These are phyloP conservation scores for Penicillium antarcticum DNA, from an alignment of 495 filamentous ascomycete genomes.

Conservation along the genomic window DNA sequence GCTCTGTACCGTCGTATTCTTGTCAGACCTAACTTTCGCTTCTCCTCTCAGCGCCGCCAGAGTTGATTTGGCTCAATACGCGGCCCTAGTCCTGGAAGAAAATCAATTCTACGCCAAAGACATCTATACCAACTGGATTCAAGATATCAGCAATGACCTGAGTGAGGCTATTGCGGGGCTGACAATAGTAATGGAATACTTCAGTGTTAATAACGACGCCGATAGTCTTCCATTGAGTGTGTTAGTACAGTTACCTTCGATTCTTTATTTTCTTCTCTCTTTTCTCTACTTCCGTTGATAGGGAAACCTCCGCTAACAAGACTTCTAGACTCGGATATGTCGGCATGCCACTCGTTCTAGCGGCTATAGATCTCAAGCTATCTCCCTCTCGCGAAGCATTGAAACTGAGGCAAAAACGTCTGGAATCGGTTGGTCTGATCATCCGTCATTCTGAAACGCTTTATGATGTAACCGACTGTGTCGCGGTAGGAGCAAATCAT, in stretches of 20 bases:
- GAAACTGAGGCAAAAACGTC: constrained; percentile 15
- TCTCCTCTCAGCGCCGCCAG: constrained; percentile 16
- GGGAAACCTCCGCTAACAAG: too few species aligned
- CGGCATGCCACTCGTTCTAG: constrained; percentile 32
- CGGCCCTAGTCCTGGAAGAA: constrained; percentile 25
- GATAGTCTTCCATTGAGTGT: constrained; percentile 31
- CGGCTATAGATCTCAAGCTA: constrained; percentile 35
- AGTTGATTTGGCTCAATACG: constrained; percentile 28
- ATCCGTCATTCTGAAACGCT: constrained; percentile 27
- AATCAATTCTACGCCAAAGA: constrained; percentile 9
- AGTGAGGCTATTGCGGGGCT: constrained; percentile 19
- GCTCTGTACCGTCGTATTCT: neutral
- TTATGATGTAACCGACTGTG: constrained; percentile 34
- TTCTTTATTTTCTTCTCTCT: neutral
- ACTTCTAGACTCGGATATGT: constrained; percentile 26
- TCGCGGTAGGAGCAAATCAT: constrained; percentile 28
- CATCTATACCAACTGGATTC: constrained; percentile 10
- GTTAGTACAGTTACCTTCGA: constrained; percentile 18
- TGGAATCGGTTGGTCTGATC: constrained; percentile 26
- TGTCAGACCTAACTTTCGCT: neutral
- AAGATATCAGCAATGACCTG: constrained; percentile 18
- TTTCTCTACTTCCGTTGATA: neutral
- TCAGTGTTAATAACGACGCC: constrained; percentile 19
- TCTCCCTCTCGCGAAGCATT: constrained; percentile 22
- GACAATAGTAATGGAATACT: constrained; percentile 29